Evolutionary conservation across 805 yeast genomes (phyloP).

Genomic region (Citeromyces matritensis): DNA sequence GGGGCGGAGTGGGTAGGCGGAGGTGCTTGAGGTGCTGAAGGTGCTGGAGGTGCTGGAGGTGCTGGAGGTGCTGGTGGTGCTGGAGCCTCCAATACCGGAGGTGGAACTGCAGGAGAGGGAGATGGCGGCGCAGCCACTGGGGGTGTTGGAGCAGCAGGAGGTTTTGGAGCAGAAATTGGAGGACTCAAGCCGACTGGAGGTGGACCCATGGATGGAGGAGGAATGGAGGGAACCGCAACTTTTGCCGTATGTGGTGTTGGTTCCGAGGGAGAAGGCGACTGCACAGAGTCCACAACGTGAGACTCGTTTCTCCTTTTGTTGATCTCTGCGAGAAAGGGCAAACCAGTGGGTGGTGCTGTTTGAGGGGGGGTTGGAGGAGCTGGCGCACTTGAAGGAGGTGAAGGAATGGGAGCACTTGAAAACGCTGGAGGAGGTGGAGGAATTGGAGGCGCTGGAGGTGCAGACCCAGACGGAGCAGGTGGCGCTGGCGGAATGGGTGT

Average conservation of each 20-base stretch:
- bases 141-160: constrained; percentile 11
- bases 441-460: constrained; percentile 2
- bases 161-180: constrained; percentile 4
- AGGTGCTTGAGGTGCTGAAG: constrained; percentile 10
- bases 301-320: constrained; percentile 32
- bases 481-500: constrained; percentile 9
- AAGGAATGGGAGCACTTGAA: too few species aligned
- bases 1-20: constrained; percentile 7
- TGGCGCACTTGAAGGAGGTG: constrained; percentile 11
- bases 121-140: constrained; percentile 13
- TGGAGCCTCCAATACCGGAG: constrained; percentile 5
- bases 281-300: constrained; percentile 10
- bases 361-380: constrained; percentile 10
- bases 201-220: constrained; percentile 1
- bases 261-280: constrained; percentile 4
- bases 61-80: constrained; percentile 6
- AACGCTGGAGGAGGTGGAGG: constrained; percentile 5
- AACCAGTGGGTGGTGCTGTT: constrained; percentile 11
- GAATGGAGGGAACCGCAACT: constrained; percentile 1
- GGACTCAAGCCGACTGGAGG: constrained; percentile 6
- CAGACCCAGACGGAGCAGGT: constrained; percentile 7
- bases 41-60: constrained; percentile 15
- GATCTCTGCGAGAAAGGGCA: constrained; percentile 36
- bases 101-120: constrained; percentile 8
- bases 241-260: neutral